Base-by-base conservation (phyloP, 768 basidiomycete genomes). In the Lactarius evosmus region DNA sequence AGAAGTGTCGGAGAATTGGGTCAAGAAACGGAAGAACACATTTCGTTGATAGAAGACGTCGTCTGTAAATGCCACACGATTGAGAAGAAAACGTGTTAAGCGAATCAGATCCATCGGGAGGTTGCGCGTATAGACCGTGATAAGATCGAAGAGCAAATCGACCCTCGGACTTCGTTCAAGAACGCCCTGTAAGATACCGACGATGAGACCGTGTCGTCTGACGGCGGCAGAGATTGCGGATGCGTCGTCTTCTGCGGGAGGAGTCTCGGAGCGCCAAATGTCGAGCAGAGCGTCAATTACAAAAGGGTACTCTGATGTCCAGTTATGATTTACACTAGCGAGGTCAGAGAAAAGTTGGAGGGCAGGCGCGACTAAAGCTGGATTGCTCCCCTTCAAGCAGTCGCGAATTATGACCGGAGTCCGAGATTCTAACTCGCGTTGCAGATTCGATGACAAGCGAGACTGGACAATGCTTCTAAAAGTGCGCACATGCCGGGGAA, bases 141-240 rank as follows among this genome's bases (percentile, higher is more conserved):
- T 85, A 40, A 97, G 78, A 61, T 95, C 93, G 74, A 97, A 97
- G 11, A 98, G 77, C 7, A 99, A 77, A 70, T 96, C 92, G 53
- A 97, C 83, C 51, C 93, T 88, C 49, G 87, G 84, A n/a, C 83
- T 80, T 58, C 84, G 80, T 67, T 86, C 79, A 52, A 93, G 78
- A 0, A 85, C 84, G 58, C 84, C 83, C 67, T 86, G 84, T 75
- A 98, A 94, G 65, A 98, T 85, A 6, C 84, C 80, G 44, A 93
- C 75, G 69, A 94, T 80, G 54, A 92, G 74, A 6, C 82, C 78
- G 67, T 88, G 85, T 62, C 85, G 78, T 63, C 84, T 85, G 17
- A 82, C 78, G 49, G 79, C 71, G 32, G 88, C 85, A 1, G 79
- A 79, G 27, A 78, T 78, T 73, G 44, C 70, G n/a, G 76, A 76